Evolutionary conservation across 225 moss, liverwort and hornwort genomes (phyloP), one percentile per base, ranked within the genome.

Genomic region (Sphagnum tenellum): DNA sequence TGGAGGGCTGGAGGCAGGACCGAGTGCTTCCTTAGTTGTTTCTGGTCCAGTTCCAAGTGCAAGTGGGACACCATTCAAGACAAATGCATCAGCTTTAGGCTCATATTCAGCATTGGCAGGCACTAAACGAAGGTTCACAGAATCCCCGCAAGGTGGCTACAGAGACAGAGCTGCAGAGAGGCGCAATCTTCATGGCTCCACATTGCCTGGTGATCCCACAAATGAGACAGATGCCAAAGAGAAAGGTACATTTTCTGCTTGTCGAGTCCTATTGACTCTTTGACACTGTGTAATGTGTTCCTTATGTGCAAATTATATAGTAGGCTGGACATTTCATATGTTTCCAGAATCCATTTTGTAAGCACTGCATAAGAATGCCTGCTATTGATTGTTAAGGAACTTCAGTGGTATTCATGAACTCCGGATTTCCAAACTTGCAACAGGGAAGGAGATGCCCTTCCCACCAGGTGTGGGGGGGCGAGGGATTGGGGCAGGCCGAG

Each of bases 121-220:
- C 48, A 67, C 80, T 14, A 84, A 87, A 69, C 83, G 98, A 77
- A 79, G 93, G 66, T 98, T 98, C 52, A 86, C 93, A 5, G 98
- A 98, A 72, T 77, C 86, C 61, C 98, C 98, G 60, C 98, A 93
- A 76, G 79, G 75, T 69, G 93, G 93, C n/a, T 98, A 98, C 67
- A 90, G 98, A 81, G 98, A 98, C 75, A 87, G 98, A 86, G 93
- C 98, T 60, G 93, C 98, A n/a, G 98, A 98, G 75, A 87, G 98
- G 44, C 85, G 93, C 67, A 93, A 71, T 77, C 77, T 98, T 63
- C 82, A 98, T 75, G 90, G 93, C 50, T 87, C 93, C 50, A 80
- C 90, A 12, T 70, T 86, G 65, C 78, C 80, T 65, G 89, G 90
- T 79, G 93, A 98, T 72, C 67, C 71, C 62, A 64, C 72, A 47